A percentile compares a stretch with the other conserved stretches of the same genome.
phyloP scores from a whole-genome alignment of 345 rosid genomes.

The Cochlearia excelsa region DNA sequence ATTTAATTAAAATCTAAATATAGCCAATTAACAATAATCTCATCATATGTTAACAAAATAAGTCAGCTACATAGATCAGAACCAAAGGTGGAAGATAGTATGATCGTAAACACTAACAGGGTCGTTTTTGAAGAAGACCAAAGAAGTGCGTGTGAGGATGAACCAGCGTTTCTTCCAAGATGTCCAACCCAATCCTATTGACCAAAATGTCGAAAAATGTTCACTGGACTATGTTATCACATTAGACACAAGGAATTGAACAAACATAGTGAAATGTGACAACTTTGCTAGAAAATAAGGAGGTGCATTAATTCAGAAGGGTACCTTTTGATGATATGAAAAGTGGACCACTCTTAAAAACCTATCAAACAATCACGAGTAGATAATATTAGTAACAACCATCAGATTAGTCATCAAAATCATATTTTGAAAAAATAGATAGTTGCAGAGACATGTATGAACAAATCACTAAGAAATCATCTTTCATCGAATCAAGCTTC shows the following conservation, averaged over 20 bases:
- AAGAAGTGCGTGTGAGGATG: conserved; percentile 89
- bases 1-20: conserved; percentile 9
- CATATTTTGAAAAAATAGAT: conserved; percentile 4
- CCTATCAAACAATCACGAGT: conserved; percentile 44
- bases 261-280: conserved; percentile 16
- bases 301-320: conserved; percentile 17
- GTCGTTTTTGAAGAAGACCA: conserved; percentile 97
- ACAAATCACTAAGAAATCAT: conserved; percentile 9
- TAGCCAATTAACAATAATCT: conserved; percentile 21
- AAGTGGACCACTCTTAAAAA: conserved; percentile 95
- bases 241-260: conserved; percentile 3
- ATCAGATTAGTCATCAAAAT: conserved; percentile 9
- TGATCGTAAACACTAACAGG: conserved; percentile 64
- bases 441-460: not conserved
- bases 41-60: conserved; percentile 1
- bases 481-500: not conserved
- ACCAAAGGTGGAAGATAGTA: conserved; percentile 3
- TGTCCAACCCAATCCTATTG: conserved; percentile 96
- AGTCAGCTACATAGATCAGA: not conserved
- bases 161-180: conserved; percentile 99
- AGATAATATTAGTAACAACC: conserved; percentile 14
- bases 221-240: conserved; percentile 15
- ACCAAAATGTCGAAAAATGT: conserved; percentile 14
- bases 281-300: not conserved
- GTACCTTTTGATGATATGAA: conserved; percentile 98